Evolutionary conservation across 106 monocot genomes (phyloP).

Genomic region (Platanthera guangdongensis): DNA sequence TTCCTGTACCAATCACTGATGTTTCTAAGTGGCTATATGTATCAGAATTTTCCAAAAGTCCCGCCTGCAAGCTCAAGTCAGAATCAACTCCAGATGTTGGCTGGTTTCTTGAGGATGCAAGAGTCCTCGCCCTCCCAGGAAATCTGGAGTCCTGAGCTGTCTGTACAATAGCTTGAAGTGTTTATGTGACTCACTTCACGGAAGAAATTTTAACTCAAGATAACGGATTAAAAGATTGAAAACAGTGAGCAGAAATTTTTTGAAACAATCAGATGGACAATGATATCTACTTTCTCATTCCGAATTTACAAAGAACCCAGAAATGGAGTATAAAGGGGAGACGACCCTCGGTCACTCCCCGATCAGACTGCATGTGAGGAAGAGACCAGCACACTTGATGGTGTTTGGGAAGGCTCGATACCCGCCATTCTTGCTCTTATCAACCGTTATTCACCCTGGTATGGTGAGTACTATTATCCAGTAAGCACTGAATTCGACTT

Average conservation of each 20-base stretch:
- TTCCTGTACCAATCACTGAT: conserved; percentile 18
- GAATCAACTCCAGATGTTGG: conserved; percentile 32
- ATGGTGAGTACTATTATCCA: no score
- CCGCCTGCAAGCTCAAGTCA: conserved; percentile 60
- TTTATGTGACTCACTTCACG: neutral
- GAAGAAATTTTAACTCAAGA: neutral
- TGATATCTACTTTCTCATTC: neutral
- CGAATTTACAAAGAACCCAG: neutral
- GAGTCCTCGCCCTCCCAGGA: conserved; percentile 82
- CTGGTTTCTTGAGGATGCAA: conserved; percentile 42
- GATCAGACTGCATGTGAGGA: no score
- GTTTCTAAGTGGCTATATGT: conserved; percentile 14
- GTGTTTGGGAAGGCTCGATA: no score
- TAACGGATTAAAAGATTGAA: neutral
- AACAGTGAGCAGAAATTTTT: neutral
- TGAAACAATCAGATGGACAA: neutral
- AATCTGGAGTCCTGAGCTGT: conserved; percentile 69
- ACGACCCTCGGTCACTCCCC: no score
- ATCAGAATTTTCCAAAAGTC: conserved; percentile 53
- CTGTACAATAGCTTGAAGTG: conserved; percentile 16
- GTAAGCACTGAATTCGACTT: no score
- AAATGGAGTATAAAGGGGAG: no score
- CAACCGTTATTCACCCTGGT: no score
- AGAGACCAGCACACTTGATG: no score
- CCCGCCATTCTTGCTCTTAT: no score